Conservation (phyloP, 2,329 filamentous ascomycete species). For the Pseudophaeomoniella oleicola region DNA sequence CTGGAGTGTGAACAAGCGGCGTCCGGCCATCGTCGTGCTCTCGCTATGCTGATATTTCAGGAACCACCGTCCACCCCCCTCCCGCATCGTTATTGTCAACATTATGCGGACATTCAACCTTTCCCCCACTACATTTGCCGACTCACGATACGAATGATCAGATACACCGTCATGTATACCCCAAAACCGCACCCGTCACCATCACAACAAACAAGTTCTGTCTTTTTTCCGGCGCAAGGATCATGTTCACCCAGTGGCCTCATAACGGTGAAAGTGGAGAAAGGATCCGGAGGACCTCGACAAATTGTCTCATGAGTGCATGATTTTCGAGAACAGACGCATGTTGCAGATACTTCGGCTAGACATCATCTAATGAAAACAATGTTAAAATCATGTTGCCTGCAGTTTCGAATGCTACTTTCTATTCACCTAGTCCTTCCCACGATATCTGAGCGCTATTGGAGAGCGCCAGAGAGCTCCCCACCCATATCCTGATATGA, state of each 20-base stretch:
- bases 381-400: not conserved
- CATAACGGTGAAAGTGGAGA: too few relatives aligned
- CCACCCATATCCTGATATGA: too few relatives aligned
- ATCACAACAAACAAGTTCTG: not conserved
- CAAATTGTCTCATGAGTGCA: not conserved
- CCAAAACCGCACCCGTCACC: slow-evolving; percentile 1
- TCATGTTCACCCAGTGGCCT: not conserved
- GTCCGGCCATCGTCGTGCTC: too few relatives aligned
- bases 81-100: too few relatives aligned
- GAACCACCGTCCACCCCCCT: too few relatives aligned
- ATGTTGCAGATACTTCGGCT: not conserved
- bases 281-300: not conserved
- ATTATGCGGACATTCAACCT: slow-evolving; percentile 20
- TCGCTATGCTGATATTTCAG: too few relatives aligned
- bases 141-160: slow-evolving; percentile 10
- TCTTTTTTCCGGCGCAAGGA: not conserved
- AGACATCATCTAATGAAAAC: not conserved
- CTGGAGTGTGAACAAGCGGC: too few relatives aligned
- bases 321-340: too few relatives aligned
- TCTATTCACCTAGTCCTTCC: too few relatives aligned
- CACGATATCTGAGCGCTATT: too few relatives aligned
- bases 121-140: slow-evolving; percentile 13
- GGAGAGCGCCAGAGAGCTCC: too few relatives aligned
- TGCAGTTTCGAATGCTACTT: too few relatives aligned
- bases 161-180: slow-evolving; percentile 14